Base-by-base conservation (phyloP, 441 rosid species). In the Croton laevigatus region DNA sequence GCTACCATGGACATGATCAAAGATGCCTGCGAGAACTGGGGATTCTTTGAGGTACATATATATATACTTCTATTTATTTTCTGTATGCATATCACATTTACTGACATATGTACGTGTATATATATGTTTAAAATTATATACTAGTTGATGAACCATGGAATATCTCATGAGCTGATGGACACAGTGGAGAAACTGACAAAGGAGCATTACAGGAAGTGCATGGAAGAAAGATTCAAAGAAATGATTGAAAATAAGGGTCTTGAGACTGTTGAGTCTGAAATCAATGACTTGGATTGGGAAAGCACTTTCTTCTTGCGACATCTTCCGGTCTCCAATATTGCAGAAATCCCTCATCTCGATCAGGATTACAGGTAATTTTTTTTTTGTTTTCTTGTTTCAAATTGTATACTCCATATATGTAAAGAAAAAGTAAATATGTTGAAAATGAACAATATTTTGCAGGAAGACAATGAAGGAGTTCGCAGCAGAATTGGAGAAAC, bases 1-100 rank as follows among this genome's bases (percentile, higher is more conserved):
- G 69, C 79, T 46, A 81, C 83, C 62, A 83, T 91, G 96, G 85
- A 79, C 58, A 79, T 82, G 77, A 91, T 94, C 86, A 75, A 83
- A 27, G 89, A 91, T 75, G 97, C 97, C 70, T 89, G 97, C 65
- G 92, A 87, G 81, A 91, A 88, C 61, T 91, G 97, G 97, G 97
- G 92, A 48, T 91, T 91, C 92, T 89, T 91, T 77, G 96, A 91
- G 97, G 97, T 91, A 76, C 36, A 3, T 53, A n/a, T n/a, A n/a
- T n/a, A n/a, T n/a, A n/a, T n/a, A n/a, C n/a, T n/a, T n/a, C n/a
- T n/a, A n/a, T n/a, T n/a, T n/a, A n/a, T n/a, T n/a, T n/a, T n/a
- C n/a, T n/a, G n/a, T n/a, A n/a, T n/a, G n/a, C n/a, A n/a, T n/a
- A n/a, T n/a, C n/a, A n/a, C n/a, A n/a, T n/a, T n/a, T 40, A 40